Evolutionary conservation across 2,329 filamentous ascomycete genomes (phyloP).

Genomic region (Fusarium chuoi): DNA sequence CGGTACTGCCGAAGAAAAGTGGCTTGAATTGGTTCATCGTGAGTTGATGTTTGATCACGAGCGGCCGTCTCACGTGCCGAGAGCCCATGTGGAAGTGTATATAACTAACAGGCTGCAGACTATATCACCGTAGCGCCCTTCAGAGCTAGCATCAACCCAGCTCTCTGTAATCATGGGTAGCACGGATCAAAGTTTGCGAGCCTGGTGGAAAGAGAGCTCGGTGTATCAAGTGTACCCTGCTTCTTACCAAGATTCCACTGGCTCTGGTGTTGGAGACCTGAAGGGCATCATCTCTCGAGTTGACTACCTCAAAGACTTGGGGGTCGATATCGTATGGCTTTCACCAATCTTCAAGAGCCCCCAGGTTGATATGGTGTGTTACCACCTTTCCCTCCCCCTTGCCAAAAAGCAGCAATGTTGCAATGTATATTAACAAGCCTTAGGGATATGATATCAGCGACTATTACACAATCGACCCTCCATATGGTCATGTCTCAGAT

Average conservation of each 20-base stretch:
- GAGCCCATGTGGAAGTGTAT: background rate
- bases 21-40: slow-evolving; percentile 11
- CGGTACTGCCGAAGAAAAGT: background rate
- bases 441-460: slow-evolving; percentile 76
- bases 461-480: slow-evolving; percentile 72
- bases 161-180: slow-evolving; percentile 37
- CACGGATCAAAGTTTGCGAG: slow-evolving; percentile 40
- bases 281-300: slow-evolving; percentile 66
- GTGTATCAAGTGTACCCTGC: slow-evolving; percentile 72
- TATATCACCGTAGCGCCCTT: background rate
- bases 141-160: background rate
- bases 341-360: slow-evolving; percentile 62
- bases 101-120: slow-evolving; percentile 5
- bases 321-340: slow-evolving; percentile 68
- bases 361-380: slow-evolving; percentile 69
- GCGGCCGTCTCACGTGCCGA: slow-evolving; percentile 13
- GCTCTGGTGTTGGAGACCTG: slow-evolving; percentile 66
- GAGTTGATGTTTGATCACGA: slow-evolving; percentile 21
- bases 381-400: too few relatives aligned
- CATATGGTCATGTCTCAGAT: slow-evolving; percentile 74
- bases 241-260: slow-evolving; percentile 69
- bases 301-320: slow-evolving; percentile 65
- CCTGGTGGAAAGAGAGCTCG: slow-evolving; percentile 70
- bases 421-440: background rate
- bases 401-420: background rate